Percentiles rank a stretch among this genome's conserved stretches.
Evolutionary conservation across 768 basidiomycete species (phyloP).

Genomic region (Tylopilus subfusipes): DNA sequence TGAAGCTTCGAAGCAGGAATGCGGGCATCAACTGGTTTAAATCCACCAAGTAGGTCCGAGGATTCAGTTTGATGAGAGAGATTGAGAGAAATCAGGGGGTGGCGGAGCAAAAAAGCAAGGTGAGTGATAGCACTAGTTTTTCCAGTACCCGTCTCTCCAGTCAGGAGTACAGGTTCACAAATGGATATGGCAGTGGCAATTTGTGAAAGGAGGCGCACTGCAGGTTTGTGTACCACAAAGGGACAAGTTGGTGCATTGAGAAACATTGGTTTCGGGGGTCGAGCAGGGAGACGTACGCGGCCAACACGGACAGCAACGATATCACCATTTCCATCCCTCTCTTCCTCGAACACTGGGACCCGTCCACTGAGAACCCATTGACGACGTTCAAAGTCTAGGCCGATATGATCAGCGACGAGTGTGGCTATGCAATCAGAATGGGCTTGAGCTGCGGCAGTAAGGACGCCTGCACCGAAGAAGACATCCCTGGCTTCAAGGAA

Average conservation of each 20-base stretch:
- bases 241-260: constrained; percentile 44
- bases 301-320: constrained; percentile 59
- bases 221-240: constrained; percentile 88
- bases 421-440: constrained; percentile 49
- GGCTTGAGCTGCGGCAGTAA: constrained; percentile 48
- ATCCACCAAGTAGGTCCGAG: constrained; percentile 89
- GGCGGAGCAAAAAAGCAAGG: constrained; percentile 72
- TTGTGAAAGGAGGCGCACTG: constrained; percentile 72
- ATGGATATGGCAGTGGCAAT: constrained; percentile 71
- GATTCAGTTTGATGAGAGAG: constrained; percentile 96
- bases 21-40: constrained; percentile 91
- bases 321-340: constrained; percentile 64
- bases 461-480: constrained; percentile 75
- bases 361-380: constrained; percentile 67
- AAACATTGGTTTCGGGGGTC: constrained; percentile 35
- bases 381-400: constrained; percentile 64
- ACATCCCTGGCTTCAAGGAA: constrained; percentile 87
- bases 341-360: constrained; percentile 62
- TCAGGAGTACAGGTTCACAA: constrained; percentile 82
- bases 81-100: constrained; percentile 84
- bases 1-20: constrained; percentile 71
- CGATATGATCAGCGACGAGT: constrained; percentile 59
- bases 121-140: constrained; percentile 93
- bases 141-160: constrained; percentile 98
- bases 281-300: constrained; percentile 53